Evolutionary conservation across 1,139 yeast species (phyloP).

Genomic region (Kurtzmaniella natalensis): DNA sequence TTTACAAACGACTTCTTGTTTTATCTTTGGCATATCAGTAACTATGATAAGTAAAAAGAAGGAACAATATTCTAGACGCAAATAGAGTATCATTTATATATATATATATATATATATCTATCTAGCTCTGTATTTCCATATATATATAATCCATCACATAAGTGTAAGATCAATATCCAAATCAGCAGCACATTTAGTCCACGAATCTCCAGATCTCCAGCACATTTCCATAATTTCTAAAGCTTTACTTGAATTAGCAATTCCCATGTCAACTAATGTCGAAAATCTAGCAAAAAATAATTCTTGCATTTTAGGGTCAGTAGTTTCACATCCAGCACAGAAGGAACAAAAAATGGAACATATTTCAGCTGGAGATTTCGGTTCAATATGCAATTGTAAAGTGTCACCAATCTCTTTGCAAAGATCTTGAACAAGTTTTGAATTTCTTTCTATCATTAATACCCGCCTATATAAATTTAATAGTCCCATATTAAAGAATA

Average conservation of each 20-base stretch:
- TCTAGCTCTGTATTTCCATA: no score
- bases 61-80: no score
- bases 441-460: slow-evolving; percentile 41
- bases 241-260: slow-evolving; percentile 46
- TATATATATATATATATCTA: no score
- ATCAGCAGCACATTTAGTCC: slow-evolving; percentile 49
- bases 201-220: slow-evolving; percentile 54
- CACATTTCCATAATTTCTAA: slow-evolving; percentile 47
- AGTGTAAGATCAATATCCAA: slow-evolving; percentile 47
- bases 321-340: slow-evolving; percentile 57
- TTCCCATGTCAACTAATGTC: slow-evolving; percentile 39
- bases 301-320: slow-evolving; percentile 26
- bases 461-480: slow-evolving; percentile 56
- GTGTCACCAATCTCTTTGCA: slow-evolving; percentile 37
- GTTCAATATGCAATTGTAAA: slow-evolving; percentile 33
- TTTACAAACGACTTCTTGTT: no score
- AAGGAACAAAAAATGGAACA: slow-evolving; percentile 55
- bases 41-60: no score
- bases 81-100: no score
- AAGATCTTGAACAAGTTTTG: slow-evolving; percentile 43
- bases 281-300: slow-evolving; percentile 37
- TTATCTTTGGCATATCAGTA: no score
- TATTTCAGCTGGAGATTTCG: slow-evolving; percentile 48
- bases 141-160: slow-evolving; percentile 16
- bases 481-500: slow-evolving; percentile 53